Base-by-base conservation (phyloP, 805 yeast genomes). In the Metschnikowia sp. region DNA sequence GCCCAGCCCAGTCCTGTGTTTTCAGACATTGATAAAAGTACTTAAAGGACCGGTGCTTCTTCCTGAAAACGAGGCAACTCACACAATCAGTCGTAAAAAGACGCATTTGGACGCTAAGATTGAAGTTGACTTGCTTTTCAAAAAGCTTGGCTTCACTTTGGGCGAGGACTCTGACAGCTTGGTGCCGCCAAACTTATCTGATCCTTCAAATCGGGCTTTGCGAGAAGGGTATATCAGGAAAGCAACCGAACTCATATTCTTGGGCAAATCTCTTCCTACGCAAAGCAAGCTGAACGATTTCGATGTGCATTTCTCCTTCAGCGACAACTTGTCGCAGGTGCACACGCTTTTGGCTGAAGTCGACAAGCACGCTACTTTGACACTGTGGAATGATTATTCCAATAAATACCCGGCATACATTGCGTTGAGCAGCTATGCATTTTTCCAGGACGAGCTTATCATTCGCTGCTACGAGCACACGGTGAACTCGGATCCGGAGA, bases 41-140 rank as follows among this genome's bases (percentile, higher is more conserved):
- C 66, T 88, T 40, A 79, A 74, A 52, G 91, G 89, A 2, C 92
- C 96, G 0, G 62, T 88, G 19, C 61, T 70, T 8, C 62, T 75
- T 22, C 63, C 60, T 2, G 66, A 75, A 2, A 66, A 62, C 2
- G 77, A 74, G 5, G 78, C 76, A 10, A 64, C 72, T 3, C 83
- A 79, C 56, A 79, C 85, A 0, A 82, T 89, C 34, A 71, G 75
- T 50, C 62, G 79, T 3, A 62, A 66, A n/a, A 77, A 76, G 50
- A 70, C 79, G 12, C 67, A 75, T 1, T 64, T 86, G 48, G 81
- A 78, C 51, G 69, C 86, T 3, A 79, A 79, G 47, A 62, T 87
- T 5, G 82, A 85, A 52, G 72, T 85, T 2, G 62, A 66, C 0
- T 65, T 86, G 43, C 66, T 89, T 18, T 60, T 74, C 2, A 55